Percentiles rank a stretch among this genome's conserved stretches.
Conservation (phyloP, 768 basidiomycete species). For the Naganishia friedmannii region DNA sequence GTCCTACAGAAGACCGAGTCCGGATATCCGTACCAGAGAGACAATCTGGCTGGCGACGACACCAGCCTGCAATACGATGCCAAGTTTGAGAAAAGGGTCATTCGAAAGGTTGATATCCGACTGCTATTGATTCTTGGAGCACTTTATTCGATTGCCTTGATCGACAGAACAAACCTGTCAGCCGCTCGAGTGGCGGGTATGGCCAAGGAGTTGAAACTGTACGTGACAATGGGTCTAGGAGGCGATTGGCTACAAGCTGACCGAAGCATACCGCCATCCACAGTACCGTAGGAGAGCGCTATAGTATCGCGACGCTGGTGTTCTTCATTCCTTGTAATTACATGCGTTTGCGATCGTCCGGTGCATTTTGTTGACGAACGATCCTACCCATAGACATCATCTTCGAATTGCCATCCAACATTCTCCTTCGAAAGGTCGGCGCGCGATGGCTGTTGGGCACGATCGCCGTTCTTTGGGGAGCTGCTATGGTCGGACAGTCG, state of each 20-base stretch:
- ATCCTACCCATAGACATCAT: constrained; percentile 35
- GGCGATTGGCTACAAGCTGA: neutral
- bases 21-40: neutral
- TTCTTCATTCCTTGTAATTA: constrained; percentile 46
- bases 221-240: neutral
- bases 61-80: neutral
- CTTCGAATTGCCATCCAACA: constrained; percentile 47
- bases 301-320: constrained; percentile 44
- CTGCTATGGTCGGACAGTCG: constrained; percentile 43
- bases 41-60: neutral
- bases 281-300: constrained; percentile 42
- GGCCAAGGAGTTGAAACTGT: constrained; percentile 35
- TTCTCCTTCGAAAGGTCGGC: constrained; percentile 42
- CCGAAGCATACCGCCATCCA: neutral
- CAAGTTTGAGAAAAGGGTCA: constrained; percentile 32
- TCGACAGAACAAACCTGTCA: constrained; percentile 27
- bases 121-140: constrained; percentile 35
- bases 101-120: constrained; percentile 35
- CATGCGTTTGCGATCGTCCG: neutral
- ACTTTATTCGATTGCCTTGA: constrained; percentile 22
- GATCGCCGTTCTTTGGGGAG: constrained; percentile 44
- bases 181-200: constrained; percentile 48
- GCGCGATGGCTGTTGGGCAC: constrained; percentile 37
- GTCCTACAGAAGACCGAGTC: constrained; percentile 11
- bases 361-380: neutral